Evolutionary conservation across 1,139 yeast genomes (phyloP).

Genomic region (Lodderomyces oxycetoniae): DNA sequence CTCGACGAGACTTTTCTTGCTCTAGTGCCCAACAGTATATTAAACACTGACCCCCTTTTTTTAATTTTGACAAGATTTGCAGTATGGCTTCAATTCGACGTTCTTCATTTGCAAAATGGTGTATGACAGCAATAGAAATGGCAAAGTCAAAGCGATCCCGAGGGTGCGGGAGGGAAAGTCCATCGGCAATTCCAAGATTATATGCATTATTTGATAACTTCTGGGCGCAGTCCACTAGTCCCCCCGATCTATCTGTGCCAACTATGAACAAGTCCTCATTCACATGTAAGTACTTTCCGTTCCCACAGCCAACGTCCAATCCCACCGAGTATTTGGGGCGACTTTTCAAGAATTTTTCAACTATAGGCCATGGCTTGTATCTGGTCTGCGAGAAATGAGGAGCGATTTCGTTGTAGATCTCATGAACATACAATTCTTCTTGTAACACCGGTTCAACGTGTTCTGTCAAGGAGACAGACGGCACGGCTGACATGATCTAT

Average conservation of each 20-base stretch:
- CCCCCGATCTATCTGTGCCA: slow-evolving; percentile 83
- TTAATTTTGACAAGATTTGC: slow-evolving; percentile 60
- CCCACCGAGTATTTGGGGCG: slow-evolving; percentile 39
- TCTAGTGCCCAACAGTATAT: slow-evolving; percentile 97
- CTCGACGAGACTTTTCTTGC: slow-evolving; percentile 79
- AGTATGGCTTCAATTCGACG: slow-evolving; percentile 71
- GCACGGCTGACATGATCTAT: slow-evolving; percentile 27
- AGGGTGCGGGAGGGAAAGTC: slow-evolving; percentile 65
- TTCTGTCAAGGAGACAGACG: slow-evolving; percentile 27
- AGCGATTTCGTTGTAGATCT: slow-evolving; percentile 88
- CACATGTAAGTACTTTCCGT: slow-evolving; percentile 81
- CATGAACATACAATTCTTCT: slow-evolving; percentile 80
- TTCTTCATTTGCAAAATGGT: slow-evolving; percentile 83
- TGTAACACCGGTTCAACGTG: slow-evolving; percentile 46
- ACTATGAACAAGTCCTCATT: slow-evolving; percentile 63
- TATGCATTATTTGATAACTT: slow-evolving; percentile 34
- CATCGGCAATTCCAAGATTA: slow-evolving; percentile 66
- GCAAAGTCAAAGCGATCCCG: slow-evolving; percentile 73
- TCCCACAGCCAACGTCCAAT: slow-evolving; percentile 89
- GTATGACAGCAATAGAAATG: slow-evolving; percentile 91
- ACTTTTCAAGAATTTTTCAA: slow-evolving; percentile 56
- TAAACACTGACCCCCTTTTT: slow-evolving; percentile 60
- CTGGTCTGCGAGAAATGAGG: slow-evolving; percentile 88
- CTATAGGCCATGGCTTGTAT: slow-evolving; percentile 98
- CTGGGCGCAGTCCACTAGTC: slow-evolving; percentile 68